Base-by-base conservation (phyloP, 2,329 filamentous ascomycete species). In the Trichoderma aggressivum region DNA sequence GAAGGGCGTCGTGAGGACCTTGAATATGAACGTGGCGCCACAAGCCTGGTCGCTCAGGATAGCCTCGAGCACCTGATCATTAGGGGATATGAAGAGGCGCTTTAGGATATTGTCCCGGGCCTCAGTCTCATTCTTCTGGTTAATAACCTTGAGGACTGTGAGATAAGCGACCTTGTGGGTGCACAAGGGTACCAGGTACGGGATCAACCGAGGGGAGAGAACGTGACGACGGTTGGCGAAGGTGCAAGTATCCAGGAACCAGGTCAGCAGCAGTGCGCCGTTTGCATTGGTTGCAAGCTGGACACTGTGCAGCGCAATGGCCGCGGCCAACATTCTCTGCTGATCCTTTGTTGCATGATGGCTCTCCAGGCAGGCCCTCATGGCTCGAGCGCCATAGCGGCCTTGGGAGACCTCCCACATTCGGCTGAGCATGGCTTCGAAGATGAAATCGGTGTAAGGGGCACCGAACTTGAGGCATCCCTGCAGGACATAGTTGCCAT, bases 141-240 rank as follows among this genome's bases (percentile, higher is more conserved):
- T 99, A 81, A 99, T 97, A 64, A 98, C 94, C 84, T 99, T 99
- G 71, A 99, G 86, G 1, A 99, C 95, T 0, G 96, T 99, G 73
- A 98, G 86, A 78, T 98, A 98, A 0, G 96, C 96, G 70, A 99
- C 95, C 86, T 98, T 98, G 86, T 99, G 96, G 0, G 96, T 98
- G 86, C 96, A 98, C 7, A 99, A 87, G 79, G 98, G 94, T 28
- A 98, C 94, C 36, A 99, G 86, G 79, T 97, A 94, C 53, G 96
- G 94, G 18, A 98, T 94, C 28, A 99, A 89, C 75, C 94, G 90
- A 24, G 96, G 96, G 58, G 96, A 94, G 70, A 99, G 86, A 32
- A 98, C 94, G 28, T 93, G 97, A 71, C 96, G 92, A 74, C 96
- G 92, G 75, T 92, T 90, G 43, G 95, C 94, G 84, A 98, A 97